These are phyloP conservation scores for Penicillium salamii DNA, from an alignment of 495 filamentous ascomycete genomes.

Conservation along the genomic window DNA sequence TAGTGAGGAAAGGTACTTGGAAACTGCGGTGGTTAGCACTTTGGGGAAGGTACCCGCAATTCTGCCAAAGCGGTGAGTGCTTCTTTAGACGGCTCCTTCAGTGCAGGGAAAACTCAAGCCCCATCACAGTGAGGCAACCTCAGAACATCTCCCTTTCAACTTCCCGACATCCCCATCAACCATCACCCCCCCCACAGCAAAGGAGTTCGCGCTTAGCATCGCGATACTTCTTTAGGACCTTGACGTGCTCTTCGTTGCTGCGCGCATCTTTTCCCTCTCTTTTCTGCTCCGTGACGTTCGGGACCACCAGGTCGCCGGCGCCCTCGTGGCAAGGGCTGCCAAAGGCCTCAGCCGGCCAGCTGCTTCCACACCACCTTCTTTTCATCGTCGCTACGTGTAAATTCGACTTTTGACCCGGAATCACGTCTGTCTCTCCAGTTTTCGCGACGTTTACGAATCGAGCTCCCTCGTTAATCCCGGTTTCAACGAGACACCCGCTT, in stretches of 20 bases:
- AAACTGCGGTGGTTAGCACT: neutral
- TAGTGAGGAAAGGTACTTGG: neutral
- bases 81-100: slow-evolving; percentile 22
- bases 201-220: slow-evolving; percentile 44
- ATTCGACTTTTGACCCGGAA: slow-evolving; percentile 15
- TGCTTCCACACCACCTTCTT: slow-evolving; percentile 35
- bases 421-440: slow-evolving; percentile 17
- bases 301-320: slow-evolving; percentile 45
- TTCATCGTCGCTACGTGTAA: slow-evolving; percentile 32
- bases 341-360: slow-evolving; percentile 49
- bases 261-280: slow-evolving; percentile 27
- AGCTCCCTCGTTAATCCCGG: slow-evolving; percentile 13
- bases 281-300: slow-evolving; percentile 39
- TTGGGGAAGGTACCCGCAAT: slow-evolving; percentile 5
- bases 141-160: slow-evolving; percentile 44
- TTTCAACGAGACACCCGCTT: slow-evolving; percentile 5
- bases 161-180: slow-evolving; percentile 32
- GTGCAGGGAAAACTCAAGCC: slow-evolving; percentile 46
- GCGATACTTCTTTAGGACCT: slow-evolving; percentile 37
- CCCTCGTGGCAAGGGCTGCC: slow-evolving; percentile 56
- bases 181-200: slow-evolving; percentile 30
- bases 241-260: slow-evolving; percentile 23
- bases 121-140: slow-evolving; percentile 43
- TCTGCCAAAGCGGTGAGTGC: slow-evolving; percentile 8
- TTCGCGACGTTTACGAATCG: slow-evolving; percentile 19